phyloP scores from a whole-genome alignment of 2,329 filamentous ascomycete genomes.

The Colletotrichum orbiculare region DNA sequence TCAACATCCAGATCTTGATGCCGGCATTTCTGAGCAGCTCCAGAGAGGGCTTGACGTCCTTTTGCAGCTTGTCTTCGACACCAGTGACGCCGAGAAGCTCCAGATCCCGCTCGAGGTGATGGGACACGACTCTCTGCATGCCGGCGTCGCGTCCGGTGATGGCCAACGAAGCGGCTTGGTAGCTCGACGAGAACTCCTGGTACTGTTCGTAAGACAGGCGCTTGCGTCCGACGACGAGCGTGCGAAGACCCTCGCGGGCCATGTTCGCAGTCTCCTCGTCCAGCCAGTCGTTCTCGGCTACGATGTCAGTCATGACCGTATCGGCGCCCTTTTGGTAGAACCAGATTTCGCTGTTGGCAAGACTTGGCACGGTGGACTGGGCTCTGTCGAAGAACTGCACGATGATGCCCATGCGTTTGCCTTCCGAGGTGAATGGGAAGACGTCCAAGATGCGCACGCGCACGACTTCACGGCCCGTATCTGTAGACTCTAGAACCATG shows the following conservation, averaged over 20 bases:
- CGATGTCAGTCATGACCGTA: constrained; percentile 97
- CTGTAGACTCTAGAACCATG: constrained; percentile 83
- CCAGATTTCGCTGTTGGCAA: constrained; percentile 84
- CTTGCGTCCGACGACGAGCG: constrained; percentile 94
- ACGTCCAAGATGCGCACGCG: constrained; percentile 90
- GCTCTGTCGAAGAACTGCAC: constrained; percentile 81
- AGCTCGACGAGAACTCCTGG: constrained; percentile 78
- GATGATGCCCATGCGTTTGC: constrained; percentile 98
- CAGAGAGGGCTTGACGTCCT: constrained; percentile 93
- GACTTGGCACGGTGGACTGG: constrained; percentile 57
- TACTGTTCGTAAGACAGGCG: constrained; percentile 83
- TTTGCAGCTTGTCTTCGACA: constrained; percentile 96
- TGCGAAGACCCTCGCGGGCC: constrained; percentile 95
- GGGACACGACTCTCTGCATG: constrained; percentile 82
- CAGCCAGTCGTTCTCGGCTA: constrained; percentile 96
- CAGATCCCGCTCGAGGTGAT: constrained; percentile 86
- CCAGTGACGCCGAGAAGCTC: constrained; percentile 97
- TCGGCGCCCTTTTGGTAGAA: constrained; percentile 99
- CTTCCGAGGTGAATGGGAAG: constrained; percentile 97
- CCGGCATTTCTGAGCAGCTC: constrained; percentile 96
- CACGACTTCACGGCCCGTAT: constrained; percentile 79
- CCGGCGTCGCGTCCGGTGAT: constrained; percentile 83
- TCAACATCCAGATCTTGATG: constrained; percentile 99
- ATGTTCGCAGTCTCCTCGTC: constrained; percentile 99
- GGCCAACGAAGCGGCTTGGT: constrained; percentile 83